phyloP scores from a whole-genome alignment of 2,329 filamentous ascomycete species.

The Helotiales sp. region DNA sequence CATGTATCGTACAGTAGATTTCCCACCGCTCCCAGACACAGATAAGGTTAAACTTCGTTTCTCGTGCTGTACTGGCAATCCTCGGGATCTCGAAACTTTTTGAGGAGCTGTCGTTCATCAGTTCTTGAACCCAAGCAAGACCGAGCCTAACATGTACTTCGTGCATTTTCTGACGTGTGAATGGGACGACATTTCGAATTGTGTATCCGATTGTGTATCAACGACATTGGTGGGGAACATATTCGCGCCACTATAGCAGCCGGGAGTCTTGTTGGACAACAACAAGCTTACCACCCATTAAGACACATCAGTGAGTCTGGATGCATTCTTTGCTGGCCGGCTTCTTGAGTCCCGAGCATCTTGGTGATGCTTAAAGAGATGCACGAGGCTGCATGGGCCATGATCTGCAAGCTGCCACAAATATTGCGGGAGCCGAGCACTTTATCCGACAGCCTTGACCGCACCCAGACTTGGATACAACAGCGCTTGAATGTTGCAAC shows the following conservation, averaged over 20 bases:
- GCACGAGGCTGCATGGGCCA: not conserved
- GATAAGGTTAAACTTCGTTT: constrained; percentile 6
- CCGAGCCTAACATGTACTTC: not conserved
- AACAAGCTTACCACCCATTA: not conserved
- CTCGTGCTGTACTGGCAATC: not conserved
- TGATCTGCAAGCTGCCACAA: not conserved
- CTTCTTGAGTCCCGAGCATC: not conserved
- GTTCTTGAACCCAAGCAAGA: not conserved
- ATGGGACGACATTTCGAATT: not conserved
- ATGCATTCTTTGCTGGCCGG: not conserved
- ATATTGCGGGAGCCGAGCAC: not conserved
- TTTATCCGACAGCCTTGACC: not conserved
- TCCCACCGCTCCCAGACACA: not conserved
- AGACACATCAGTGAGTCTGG: not conserved
- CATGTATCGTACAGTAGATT: not conserved
- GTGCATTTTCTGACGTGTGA: not conserved
- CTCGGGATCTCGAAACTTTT: not conserved
- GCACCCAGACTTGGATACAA: not conserved
- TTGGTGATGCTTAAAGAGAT: not conserved
- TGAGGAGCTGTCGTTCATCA: not conserved
- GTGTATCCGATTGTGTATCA: not conserved
- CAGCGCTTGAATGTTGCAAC: not conserved
- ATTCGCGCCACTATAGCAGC: not conserved
- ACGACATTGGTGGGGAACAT: too few species aligned
- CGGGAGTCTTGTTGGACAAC: not conserved